Conservation (phyloP, 208 protist genomes). For the Porcisia deanei region DNA sequence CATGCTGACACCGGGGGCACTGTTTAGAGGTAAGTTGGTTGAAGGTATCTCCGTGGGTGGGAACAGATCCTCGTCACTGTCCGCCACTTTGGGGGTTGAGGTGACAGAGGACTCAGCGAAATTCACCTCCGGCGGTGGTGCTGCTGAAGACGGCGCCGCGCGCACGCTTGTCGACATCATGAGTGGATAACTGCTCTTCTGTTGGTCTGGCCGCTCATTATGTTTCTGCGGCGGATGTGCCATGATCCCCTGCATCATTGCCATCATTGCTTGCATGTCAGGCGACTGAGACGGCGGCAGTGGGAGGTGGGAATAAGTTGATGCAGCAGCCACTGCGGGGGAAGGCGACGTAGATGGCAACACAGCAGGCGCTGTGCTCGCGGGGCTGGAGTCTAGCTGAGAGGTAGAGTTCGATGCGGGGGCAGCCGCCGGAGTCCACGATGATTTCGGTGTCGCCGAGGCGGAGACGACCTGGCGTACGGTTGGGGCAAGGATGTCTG, state of each 20-base stretch:
- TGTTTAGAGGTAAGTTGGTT: not conserved
- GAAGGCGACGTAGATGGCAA: not conserved
- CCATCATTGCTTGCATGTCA: conserved; percentile 48
- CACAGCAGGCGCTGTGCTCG: not conserved
- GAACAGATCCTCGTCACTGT: conserved; percentile 9
- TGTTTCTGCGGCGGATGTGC: not conserved
- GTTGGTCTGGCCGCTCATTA: not conserved
- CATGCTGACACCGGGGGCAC: not conserved
- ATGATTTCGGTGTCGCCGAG: not conserved
- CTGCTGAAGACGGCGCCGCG: not conserved
- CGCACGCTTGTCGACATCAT: not conserved
- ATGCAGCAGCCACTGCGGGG: not conserved
- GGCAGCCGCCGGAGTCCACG: not conserved
- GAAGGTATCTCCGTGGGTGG: conserved; percentile 17
- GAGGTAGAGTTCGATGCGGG: not conserved
- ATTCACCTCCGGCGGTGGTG: not conserved
- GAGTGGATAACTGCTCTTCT: not conserved
- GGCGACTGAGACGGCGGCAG: conserved; percentile 7
- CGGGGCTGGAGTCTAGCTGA: not conserved
- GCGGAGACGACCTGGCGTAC: not conserved
- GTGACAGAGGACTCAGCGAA: conserved; percentile 18
- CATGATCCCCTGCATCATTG: conserved; percentile 54
- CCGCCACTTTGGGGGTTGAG: conserved; percentile 18
- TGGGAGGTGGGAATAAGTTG: not conserved
- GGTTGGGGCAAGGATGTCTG: conserved; percentile 18